These are phyloP conservation scores for Amanita exitialis DNA, from an alignment of 768 basidiomycete species.

Conservation along the genomic window DNA sequence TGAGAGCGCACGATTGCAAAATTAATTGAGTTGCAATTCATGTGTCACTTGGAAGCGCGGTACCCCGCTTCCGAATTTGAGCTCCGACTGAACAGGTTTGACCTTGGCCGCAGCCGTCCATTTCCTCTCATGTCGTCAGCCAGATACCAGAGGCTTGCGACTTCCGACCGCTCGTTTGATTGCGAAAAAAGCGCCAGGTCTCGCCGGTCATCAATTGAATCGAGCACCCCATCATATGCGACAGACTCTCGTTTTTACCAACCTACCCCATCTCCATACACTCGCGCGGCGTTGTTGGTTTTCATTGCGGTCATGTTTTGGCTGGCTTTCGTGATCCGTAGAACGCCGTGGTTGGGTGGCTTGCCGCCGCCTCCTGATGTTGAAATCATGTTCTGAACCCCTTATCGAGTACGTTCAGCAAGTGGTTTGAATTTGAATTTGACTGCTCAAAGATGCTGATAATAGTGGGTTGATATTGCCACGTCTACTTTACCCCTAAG, in stretches of 20 bases:
- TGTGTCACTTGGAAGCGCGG: too few relatives aligned
- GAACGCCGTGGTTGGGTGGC: slow-evolving; percentile 16
- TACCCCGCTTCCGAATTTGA: background rate
- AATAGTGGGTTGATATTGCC: too few relatives aligned
- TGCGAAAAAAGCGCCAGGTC: background rate
- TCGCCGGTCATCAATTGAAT: background rate
- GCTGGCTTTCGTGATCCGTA: slow-evolving; percentile 22
- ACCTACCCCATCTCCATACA: slow-evolving; percentile 41
- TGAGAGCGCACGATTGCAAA: too few relatives aligned
- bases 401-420: slow-evolving; percentile 5
- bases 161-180: slow-evolving; percentile 3
- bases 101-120: background rate
- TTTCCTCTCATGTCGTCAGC: slow-evolving; percentile 5
- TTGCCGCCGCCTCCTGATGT: background rate
- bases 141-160: slow-evolving; percentile 10
- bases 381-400: slow-evolving; percentile 7
- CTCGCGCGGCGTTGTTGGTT: slow-evolving; percentile 35
- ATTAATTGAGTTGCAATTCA: too few relatives aligned
- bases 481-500: background rate
- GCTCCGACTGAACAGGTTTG: background rate
- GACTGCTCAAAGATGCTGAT: background rate
- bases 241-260: slow-evolving; percentile 38
- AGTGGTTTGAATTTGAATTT: too few relatives aligned
- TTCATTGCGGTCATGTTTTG: slow-evolving; percentile 31
- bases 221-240: slow-evolving; percentile 13